These are phyloP conservation scores for Daldinia sp. DNA, from an alignment of 2,329 filamentous ascomycete species.

Conservation along the genomic window DNA sequence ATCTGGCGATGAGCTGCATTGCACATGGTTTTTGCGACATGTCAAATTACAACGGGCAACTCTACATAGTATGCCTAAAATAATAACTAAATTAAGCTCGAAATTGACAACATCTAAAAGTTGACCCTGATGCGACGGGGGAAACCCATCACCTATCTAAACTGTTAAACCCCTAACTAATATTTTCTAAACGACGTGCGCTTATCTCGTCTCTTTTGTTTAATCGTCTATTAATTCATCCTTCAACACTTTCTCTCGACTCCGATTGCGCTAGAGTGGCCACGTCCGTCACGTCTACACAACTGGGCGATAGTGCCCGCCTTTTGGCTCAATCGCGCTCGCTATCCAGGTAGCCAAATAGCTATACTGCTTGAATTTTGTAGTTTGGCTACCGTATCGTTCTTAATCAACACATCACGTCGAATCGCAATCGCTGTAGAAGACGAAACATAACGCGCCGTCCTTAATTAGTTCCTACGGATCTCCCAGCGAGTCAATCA, in stretches of 20 bases:
- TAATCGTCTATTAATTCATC: background rate
- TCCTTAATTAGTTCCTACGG: conserved; percentile 13
- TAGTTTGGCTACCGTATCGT: conserved; percentile 5
- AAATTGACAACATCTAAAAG: conserved; percentile 13
- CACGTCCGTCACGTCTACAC: conserved; percentile 35
- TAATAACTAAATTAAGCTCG: conserved; percentile 15
- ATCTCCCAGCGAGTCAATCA: conserved; percentile 9
- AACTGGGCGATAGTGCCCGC: conserved; percentile 26
- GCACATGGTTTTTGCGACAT: conserved; percentile 39
- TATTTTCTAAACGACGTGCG: conserved; percentile 9
- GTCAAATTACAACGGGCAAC: conserved; percentile 28
- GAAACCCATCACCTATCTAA: conserved; percentile 3
- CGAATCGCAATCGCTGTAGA: conserved; percentile 18
- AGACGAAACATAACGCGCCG: conserved; percentile 26
- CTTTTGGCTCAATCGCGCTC: conserved; percentile 29
- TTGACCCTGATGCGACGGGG: conserved; percentile 32
- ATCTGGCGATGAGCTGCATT: conserved; percentile 34
- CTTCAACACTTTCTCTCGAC: background rate
- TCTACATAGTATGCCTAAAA: conserved; percentile 13
- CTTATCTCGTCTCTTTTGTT: conserved; percentile 17
- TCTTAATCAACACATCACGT: background rate
- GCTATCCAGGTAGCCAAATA: conserved; percentile 16
- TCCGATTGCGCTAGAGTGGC: conserved; percentile 36
- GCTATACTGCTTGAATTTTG: conserved; percentile 14
- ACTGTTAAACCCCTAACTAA: background rate